A percentile compares a stretch with the other conserved stretches of the same genome.
These are phyloP conservation scores for Trichopus zeylanicus DNA, from an alignment of 116 monocot species.

Conservation along the genomic window DNA sequence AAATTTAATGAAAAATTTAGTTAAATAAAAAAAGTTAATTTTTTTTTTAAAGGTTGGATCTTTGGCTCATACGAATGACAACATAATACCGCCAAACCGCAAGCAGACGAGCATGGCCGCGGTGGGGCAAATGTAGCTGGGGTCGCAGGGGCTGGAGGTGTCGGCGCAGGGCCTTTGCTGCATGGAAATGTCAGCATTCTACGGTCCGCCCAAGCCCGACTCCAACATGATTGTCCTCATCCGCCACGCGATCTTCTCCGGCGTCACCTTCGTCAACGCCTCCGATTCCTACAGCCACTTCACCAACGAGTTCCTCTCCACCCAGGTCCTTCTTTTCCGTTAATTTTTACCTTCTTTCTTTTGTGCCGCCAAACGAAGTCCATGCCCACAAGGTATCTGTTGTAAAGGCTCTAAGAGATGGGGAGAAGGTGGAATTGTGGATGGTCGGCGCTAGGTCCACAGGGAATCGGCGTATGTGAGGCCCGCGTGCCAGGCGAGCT, in stretches of 20 bases:
- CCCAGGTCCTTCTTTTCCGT: constrained; percentile 28
- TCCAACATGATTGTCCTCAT: constrained; percentile 48
- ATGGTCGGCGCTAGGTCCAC: constrained; percentile 18
- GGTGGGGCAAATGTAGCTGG: constrained; percentile 38
- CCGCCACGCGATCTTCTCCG: constrained; percentile 37
- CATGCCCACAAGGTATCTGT: neutral
- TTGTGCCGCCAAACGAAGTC: neutral
- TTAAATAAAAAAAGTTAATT: too few relatives aligned
- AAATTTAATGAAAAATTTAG: too few relatives aligned
- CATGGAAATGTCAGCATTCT: constrained; percentile 53
- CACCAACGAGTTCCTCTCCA: constrained; percentile 56
- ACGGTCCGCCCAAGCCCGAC: constrained; percentile 45
- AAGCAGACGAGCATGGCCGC: neutral
- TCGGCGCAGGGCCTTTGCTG: constrained; percentile 59
- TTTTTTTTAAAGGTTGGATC: too few relatives aligned
- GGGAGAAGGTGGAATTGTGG: constrained; percentile 43
- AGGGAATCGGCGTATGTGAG: constrained; percentile 69
- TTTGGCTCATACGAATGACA: too few relatives aligned
- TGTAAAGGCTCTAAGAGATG: constrained; percentile 21
- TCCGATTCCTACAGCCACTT: constrained; percentile 57
- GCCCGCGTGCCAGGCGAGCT: constrained; percentile 54
- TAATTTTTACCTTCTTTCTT: neutral
- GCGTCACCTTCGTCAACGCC: constrained; percentile 55
- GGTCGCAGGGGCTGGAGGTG: constrained; percentile 55
- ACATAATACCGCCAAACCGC: too few relatives aligned